Base-by-base conservation (phyloP, 2,329 filamentous ascomycete genomes). In the Phoma sp. region DNA sequence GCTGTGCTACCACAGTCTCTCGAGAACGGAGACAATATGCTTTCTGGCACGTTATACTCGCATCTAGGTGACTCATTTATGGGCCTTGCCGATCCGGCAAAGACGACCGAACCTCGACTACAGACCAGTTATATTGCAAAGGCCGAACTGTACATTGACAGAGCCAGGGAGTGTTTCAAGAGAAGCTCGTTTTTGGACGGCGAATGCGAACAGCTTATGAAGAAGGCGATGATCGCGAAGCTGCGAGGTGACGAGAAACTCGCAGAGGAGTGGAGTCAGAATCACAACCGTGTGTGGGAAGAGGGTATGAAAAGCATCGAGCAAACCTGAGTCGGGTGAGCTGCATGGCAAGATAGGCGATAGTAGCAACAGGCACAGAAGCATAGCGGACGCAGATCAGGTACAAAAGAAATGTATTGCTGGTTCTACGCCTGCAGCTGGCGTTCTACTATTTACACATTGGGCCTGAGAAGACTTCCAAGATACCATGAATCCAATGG, bases 151-250 rank as follows among this genome's bases (percentile, higher is more conserved):
- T 74, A 71, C 57, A 69, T 75, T 37, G 73, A 76, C 32, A 58
- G 67, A n/a, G 69, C 73, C 10, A 54, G 67, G 30, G 66, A 73
- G 42, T 71, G 75, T 57, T 96, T 85, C 70, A 84, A 86, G 34
- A 81, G 80, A 39, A 78, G 91, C 12, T 86, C 90, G 68, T 90
- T 90, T 69, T 76, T 87, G 12, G 76, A 79, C n/a, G 86, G 86
- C 47, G 88, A 91, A 75, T 88, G 90, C 67, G 89, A 92, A 74
- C 87, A 90, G 80, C 83, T 93, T 77, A 88, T 89, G 17, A 95
- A 95, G 80, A 93, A 91, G 75, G 88, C 90, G 3, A 87, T 87
- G 43, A 83, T 96, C 43, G 89, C 91, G 80, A 86, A 87, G 72
- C 77, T 88, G 39, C 81, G 84, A 7, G 90, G 71, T 1, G 68